phyloP scores from a whole-genome alignment of 345 rosid genomes.

The Gossypium longicalyx region DNA sequence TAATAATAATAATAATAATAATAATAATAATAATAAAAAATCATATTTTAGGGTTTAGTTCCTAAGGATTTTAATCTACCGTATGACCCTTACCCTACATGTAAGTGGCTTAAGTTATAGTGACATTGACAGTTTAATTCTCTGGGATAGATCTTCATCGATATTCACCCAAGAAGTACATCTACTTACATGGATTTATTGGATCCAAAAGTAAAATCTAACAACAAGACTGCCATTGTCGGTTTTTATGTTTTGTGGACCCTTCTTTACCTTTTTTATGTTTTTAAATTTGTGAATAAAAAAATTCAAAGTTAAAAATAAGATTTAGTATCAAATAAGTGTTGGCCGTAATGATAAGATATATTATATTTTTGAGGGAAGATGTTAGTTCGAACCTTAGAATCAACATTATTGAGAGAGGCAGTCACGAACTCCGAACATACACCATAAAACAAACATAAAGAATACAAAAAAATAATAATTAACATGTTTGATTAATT shows the following conservation, averaged over 20 bases:
- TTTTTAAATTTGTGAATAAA: background rate
- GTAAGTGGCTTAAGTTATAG: background rate
- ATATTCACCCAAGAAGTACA: constrained; percentile 13
- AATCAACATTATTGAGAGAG: too few relatives aligned
- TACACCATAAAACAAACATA: too few relatives aligned
- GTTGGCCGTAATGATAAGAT: too few relatives aligned
- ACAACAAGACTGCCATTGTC: background rate
- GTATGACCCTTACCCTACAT: background rate
- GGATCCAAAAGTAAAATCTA: background rate
- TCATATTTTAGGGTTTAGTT: background rate
- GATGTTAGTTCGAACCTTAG: too few relatives aligned
- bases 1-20: too few relatives aligned
- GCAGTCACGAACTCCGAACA: too few relatives aligned
- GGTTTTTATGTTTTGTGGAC: constrained; percentile 15
- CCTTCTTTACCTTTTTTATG: background rate
- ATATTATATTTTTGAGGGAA: too few relatives aligned
- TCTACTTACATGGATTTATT: background rate
- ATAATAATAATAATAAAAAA: too few relatives aligned
- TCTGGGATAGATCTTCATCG: background rate
- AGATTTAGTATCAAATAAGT: background rate
- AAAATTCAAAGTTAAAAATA: background rate
- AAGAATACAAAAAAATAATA: too few relatives aligned
- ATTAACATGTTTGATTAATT: too few relatives aligned
- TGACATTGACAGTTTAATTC: background rate
- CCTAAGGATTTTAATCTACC: background rate